phyloP scores from a whole-genome alignment of 2,329 filamentous ascomycete species.

The Massarina eburnea region DNA sequence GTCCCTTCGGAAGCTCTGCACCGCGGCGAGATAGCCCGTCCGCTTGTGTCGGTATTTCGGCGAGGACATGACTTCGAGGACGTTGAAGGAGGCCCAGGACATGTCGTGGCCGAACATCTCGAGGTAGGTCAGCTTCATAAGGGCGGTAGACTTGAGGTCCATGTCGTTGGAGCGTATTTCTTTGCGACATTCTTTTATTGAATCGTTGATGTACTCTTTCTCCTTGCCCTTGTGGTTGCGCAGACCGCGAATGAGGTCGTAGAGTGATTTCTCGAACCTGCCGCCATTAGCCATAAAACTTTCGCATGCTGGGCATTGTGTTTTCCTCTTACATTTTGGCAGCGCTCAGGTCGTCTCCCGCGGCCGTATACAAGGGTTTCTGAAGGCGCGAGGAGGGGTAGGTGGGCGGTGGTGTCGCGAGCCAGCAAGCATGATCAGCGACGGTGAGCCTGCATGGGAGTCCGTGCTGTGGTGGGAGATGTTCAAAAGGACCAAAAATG shows the following conservation, averaged over 20 bases:
- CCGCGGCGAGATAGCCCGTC: conserved; percentile 90
- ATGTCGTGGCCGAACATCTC: conserved; percentile 99
- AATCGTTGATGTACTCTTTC: conserved; percentile 91
- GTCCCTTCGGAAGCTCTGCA: conserved; percentile 92
- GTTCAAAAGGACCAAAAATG: not conserved
- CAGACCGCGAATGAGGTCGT: conserved; percentile 96
- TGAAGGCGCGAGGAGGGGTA: conserved; percentile 30
- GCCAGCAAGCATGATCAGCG: conserved; percentile 39
- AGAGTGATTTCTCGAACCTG: conserved; percentile 99
- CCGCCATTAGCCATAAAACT: conserved; percentile 8
- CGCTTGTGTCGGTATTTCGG: conserved; percentile 93
- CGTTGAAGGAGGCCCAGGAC: conserved; percentile 98
- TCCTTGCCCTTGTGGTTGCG: conserved; percentile 95
- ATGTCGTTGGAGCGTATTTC: conserved; percentile 94
- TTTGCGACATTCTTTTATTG: conserved; percentile 89
- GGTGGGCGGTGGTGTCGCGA: conserved; percentile 21
- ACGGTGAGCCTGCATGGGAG: conserved; percentile 19
- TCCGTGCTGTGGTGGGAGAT: conserved; percentile 2
- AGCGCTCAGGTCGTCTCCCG: conserved; percentile 16
- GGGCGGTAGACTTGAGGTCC: conserved; percentile 94
- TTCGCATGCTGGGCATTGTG: not conserved
- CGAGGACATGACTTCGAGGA: conserved; percentile 98
- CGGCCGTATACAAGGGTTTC: conserved; percentile 17
- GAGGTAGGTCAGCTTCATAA: conserved; percentile 94
- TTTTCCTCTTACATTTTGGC: conserved; percentile 25